Base-by-base conservation (phyloP, 495 filamentous ascomycete species). In the Durotheca rogersii region DNA sequence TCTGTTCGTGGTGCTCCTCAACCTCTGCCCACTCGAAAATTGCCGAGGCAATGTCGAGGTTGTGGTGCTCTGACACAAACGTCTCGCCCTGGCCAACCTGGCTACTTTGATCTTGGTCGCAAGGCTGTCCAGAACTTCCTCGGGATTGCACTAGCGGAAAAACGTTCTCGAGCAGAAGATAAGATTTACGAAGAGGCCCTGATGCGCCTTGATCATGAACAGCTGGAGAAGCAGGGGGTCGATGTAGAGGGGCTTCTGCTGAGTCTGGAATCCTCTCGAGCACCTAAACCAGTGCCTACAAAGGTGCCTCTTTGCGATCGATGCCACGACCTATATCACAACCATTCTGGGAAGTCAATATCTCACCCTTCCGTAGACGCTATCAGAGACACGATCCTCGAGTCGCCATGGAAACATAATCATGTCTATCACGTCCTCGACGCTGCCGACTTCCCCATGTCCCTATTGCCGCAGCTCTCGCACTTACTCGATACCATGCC, bases 391-490 rank as follows among this genome's bases (percentile, higher is more conserved):
- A 94, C 86, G n/a, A 84, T 99, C 17, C 74, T 81, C 14, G 87
- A 92, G 54, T 90, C 92, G 0, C 89, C 89, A 1, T 79, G 93
- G 65, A 88, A 84, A 60, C 72, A 85, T 54, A 97, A 97, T 63
- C 90, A 95, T 58, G 80, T 99, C 44, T 99, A 96, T 66, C 91
- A 96, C 66, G 77, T 99, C n/a, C 62, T 97, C n/a, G 93, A 99
- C 61, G 93, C 93, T 3, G 94, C 90, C 11, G 93, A 99, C 64
- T 96, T 99, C 53, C 93, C 93, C 15, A 84, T 99, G 76, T 95
- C 92, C 1, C 65, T 99, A 7, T 68, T 95, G 5, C 84, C 87
- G 1, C 76, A 80, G 32, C 65, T 82, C 7, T 64, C 69, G 3
- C 53, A 67, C 0, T 47, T 77, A 1, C 74, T 97, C 1, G 72